Evolutionary conservation across 768 basidiomycete genomes (phyloP).

Genomic region (Suillus occidentalis): DNA sequence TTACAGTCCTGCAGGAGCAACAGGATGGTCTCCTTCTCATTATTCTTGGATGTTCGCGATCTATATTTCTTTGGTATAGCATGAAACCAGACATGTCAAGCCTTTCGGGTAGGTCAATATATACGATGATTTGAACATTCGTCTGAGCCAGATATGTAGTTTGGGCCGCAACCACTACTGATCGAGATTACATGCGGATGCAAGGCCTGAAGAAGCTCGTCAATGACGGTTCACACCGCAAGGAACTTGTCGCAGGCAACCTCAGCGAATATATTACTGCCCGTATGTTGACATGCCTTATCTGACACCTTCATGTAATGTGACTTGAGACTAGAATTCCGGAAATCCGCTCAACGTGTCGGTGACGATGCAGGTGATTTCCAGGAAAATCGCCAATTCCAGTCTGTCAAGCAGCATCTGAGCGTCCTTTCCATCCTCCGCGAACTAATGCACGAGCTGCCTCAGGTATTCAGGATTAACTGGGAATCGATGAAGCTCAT

Average conservation of each 20-base stretch:
- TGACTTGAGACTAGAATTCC: constrained; percentile 31
- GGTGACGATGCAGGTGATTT: constrained; percentile 42
- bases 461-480: constrained; percentile 41
- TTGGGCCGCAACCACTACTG: constrained; percentile 71
- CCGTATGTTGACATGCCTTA: constrained; percentile 37
- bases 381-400: constrained; percentile 29
- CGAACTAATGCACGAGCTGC: constrained; percentile 58
- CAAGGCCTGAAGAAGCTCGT: constrained; percentile 62
- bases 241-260: constrained; percentile 72
- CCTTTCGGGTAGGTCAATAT: constrained; percentile 32
- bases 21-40: constrained; percentile 61
- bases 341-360: constrained; percentile 23
- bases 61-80: constrained; percentile 43
- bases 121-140: background rate
- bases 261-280: constrained; percentile 52
- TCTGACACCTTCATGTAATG: background rate
- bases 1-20: constrained; percentile 58
- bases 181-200: constrained; percentile 59
- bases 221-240: constrained; percentile 53
- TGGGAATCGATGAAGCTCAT: constrained; percentile 7
- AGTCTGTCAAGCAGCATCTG: constrained; percentile 29
- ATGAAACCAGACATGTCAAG: constrained; percentile 18
- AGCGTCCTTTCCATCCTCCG: constrained; percentile 41
- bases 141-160: constrained; percentile 29
- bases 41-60: constrained; percentile 51